Percentiles rank a stretch among this genome's conserved stretches.
Conservation (phyloP, 1,284 basidiomycete species). For the Ceratobasidium sp. region DNA sequence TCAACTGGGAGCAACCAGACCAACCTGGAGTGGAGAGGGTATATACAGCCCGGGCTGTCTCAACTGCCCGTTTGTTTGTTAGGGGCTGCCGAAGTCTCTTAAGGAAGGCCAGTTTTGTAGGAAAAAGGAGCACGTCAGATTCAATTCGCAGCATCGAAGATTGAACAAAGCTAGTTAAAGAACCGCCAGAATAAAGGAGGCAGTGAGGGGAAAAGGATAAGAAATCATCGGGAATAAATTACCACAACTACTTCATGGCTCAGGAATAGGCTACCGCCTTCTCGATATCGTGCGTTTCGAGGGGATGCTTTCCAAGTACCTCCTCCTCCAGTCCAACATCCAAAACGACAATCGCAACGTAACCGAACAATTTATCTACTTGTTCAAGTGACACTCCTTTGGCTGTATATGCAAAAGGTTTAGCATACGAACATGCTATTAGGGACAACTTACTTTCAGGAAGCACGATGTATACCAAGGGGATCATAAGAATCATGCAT, state of each 20-base stretch:
- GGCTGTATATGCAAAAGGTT: neutral
- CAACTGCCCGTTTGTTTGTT: too few relatives aligned
- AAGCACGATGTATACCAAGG: constrained; percentile 2
- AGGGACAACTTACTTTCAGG: neutral
- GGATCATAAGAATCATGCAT: constrained; percentile 7
- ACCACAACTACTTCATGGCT: neutral
- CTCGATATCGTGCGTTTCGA: neutral
- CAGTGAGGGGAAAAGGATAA: too few relatives aligned
- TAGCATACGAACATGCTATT: neutral
- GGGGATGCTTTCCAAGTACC: neutral
- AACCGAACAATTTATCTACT: constrained; percentile 1
- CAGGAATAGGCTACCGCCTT: neutral
- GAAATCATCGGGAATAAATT: too few relatives aligned
- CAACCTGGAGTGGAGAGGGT: too few relatives aligned
- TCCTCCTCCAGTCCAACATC: constrained; percentile 6
- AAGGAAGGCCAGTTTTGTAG: too few relatives aligned
- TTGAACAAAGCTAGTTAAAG: too few relatives aligned
- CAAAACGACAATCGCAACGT: neutral
- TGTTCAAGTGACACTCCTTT: constrained; percentile 1
- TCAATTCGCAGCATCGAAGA: too few relatives aligned
- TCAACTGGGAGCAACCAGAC: too few relatives aligned
- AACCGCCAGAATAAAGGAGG: too few relatives aligned
- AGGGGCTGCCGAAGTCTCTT: too few relatives aligned
- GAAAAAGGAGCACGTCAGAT: too few relatives aligned
- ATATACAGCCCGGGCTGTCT: too few relatives aligned